Percentiles rank a stretch among this genome's conserved stretches.
Evolutionary conservation across 139 green algal genomes (phyloP).

Genomic region (Haematococcus lacustris): DNA sequence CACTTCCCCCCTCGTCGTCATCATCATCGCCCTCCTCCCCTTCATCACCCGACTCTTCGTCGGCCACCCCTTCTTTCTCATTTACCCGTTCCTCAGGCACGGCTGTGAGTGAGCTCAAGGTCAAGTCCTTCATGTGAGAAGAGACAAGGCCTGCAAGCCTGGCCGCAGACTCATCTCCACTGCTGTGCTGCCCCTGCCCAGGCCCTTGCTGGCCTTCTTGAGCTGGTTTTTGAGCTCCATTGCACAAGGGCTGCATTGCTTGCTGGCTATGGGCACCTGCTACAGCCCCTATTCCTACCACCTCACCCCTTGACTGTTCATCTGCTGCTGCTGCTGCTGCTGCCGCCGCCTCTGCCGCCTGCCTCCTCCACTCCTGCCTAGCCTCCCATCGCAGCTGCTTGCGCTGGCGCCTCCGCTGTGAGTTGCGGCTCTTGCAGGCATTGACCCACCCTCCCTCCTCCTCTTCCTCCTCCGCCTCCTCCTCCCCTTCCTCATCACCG

Average conservation of each 20-base stretch:
- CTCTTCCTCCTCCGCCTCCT: slow-evolving; percentile 24
- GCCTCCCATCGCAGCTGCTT: slow-evolving; percentile 17
- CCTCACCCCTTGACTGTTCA: background rate
- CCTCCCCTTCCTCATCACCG: background rate
- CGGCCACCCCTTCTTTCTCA: background rate
- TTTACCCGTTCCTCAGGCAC: background rate
- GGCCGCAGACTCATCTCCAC: background rate
- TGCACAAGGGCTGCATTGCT: too few species aligned
- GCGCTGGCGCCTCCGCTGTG: slow-evolving; percentile 14
- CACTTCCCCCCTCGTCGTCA: background rate
- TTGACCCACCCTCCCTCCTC: slow-evolving; percentile 23
- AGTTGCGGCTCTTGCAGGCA: slow-evolving; percentile 21
- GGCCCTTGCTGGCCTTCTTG: too few species aligned
- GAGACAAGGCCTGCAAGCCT: too few species aligned
- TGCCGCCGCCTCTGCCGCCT: background rate
- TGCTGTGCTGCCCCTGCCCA: too few species aligned
- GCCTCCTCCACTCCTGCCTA: background rate
- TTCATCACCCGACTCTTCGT: background rate
- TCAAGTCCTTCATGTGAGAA: too few species aligned
- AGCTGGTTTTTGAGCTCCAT: too few species aligned
- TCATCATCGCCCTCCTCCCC: slow-evolving; percentile 1
- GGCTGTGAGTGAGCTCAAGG: too few species aligned
- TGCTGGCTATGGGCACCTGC: too few species aligned
- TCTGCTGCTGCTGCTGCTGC: background rate
- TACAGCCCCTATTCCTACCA: too few species aligned